A percentile compares a stretch with the other conserved stretches of the same genome.
phyloP scores from a whole-genome alignment of 176 grass and related monocot genomes.

The Ampelocalamus luodianensis region DNA sequence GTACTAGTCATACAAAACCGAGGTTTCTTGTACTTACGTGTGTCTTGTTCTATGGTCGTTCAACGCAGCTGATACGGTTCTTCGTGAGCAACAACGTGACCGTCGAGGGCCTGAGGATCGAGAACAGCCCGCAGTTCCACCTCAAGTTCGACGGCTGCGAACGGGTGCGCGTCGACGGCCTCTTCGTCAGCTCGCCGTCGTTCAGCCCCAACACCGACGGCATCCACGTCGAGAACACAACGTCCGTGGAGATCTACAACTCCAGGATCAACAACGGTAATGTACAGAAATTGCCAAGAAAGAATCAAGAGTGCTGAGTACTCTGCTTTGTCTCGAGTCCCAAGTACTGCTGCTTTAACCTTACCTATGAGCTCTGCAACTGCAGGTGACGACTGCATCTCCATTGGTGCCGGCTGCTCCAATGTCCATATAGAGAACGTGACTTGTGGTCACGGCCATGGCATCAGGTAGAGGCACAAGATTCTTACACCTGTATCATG shows the following conservation, averaged over 20 bases:
- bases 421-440: conserved; percentile 70
- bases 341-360: not conserved
- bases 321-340: not conserved
- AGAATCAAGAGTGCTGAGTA: not conserved
- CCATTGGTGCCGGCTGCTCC: conserved; percentile 69
- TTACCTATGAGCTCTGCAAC: not conserved
- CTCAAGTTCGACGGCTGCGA: conserved; percentile 76
- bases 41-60: not conserved
- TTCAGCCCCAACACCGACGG: conserved; percentile 88
- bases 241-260: conserved; percentile 57
- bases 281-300: too few relatives aligned
- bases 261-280: conserved; percentile 68
- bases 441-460: conserved; percentile 68
- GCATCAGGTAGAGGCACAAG: conserved; percentile 58
- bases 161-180: conserved; percentile 56
- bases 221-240: conserved; percentile 86
- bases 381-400: conserved; percentile 82
- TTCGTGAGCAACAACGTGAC: conserved; percentile 63
- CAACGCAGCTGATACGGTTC: conserved; percentile 59
- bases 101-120: conserved; percentile 54
- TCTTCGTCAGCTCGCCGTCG: conserved; percentile 62
- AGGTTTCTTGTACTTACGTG: not conserved
- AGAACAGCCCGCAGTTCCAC: conserved; percentile 89
- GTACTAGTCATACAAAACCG: not conserved
- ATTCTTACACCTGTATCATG: not conserved